These are phyloP conservation scores for Grosmannia serpens DNA, from an alignment of 2,329 filamentous ascomycete genomes.

Conservation along the genomic window DNA sequence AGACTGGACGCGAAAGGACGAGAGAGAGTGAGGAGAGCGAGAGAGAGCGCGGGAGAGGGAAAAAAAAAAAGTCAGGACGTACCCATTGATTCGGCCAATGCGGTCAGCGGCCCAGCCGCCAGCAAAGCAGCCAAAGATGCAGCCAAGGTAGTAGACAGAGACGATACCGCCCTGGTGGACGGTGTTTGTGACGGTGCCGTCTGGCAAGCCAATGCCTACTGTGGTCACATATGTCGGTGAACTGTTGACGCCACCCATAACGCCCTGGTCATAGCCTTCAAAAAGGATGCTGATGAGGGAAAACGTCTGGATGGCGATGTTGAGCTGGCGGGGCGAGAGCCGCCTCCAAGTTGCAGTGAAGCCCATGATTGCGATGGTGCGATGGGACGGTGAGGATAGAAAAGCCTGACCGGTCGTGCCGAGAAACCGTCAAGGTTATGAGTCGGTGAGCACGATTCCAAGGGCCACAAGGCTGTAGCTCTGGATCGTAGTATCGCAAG, in stretches of 20 bases:
- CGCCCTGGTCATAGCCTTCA: slow-evolving; percentile 41
- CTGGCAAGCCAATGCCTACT: slow-evolving; percentile 32
- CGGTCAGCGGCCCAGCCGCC: slow-evolving; percentile 32
- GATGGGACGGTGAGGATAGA: not conserved
- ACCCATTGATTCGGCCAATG: slow-evolving; percentile 34
- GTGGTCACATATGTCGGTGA: slow-evolving; percentile 27
- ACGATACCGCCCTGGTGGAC: slow-evolving; percentile 40
- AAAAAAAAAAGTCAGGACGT: too few species aligned
- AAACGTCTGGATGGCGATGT: slow-evolving; percentile 22
- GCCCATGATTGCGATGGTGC: slow-evolving; percentile 18
- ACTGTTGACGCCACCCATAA: slow-evolving; percentile 39
- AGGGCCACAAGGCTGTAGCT: not conserved
- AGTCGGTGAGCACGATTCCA: not conserved
- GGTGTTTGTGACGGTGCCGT: slow-evolving; percentile 34
- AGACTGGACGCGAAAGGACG: not conserved
- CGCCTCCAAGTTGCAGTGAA: slow-evolving; percentile 29
- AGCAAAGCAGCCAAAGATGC: slow-evolving; percentile 15
- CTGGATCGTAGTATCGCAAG: not conserved
- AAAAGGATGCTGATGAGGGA: slow-evolving; percentile 23
- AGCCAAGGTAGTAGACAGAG: slow-evolving; percentile 40
- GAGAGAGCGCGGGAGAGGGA: too few species aligned
- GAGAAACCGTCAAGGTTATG: not conserved
- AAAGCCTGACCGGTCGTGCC: not conserved
- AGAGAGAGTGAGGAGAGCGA: too few species aligned
- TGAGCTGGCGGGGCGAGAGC: slow-evolving; percentile 29